Evolutionary conservation across 1,284 basidiomycete species (phyloP), one percentile per base, ranked within the genome.

Genomic region (Fomitopsis palustris): DNA sequence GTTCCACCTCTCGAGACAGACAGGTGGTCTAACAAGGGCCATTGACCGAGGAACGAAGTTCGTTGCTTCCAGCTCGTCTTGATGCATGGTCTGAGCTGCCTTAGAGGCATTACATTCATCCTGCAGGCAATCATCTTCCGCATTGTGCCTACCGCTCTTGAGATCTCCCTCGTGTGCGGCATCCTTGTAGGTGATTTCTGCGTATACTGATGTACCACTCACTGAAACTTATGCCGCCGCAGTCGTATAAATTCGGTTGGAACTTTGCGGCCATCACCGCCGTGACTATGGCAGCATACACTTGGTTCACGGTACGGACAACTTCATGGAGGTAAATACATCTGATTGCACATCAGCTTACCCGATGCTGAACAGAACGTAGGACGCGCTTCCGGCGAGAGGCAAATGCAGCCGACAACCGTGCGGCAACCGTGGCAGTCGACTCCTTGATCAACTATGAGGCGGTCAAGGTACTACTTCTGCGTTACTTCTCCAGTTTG

Each of bases 401-500:
- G 65, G 96, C 96, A 0, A 99, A 99, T 74, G 86, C 90, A 53
- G 97, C 97, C 0, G 96, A 99, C 70, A 98, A 99, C 75, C 92
- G 92, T 70, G 96, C 95, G 12, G 97, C 97, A 0, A 94, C 94
- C 0, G 86, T 92, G 1, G 94, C 94, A 1, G 94, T 98, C 10
- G 97, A 99, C 72, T 94, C 95, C 0, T 77, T 99, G 56, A 95
- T 99, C 74, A 99, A 99, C 72, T 99, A 94, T 69, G 96, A 99
- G 73, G 96, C 96, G 14, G 96, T 99, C 67, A 99, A 99, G 83
- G 95, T 94, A 27, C 1, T 54, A 7, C 17, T 53, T n/a, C n/a
- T n/a, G n/a, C 14, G 19, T 7, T 37, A 10, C 4, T 21, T 10
- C 17, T 4, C 6, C 4, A 21, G 17, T 1, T 16, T 4, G 17